A percentile compares a stretch with the other conserved stretches of the same genome.
phyloP scores from a whole-genome alignment of 2,329 filamentous ascomycete species.

The Xylariomycetidae sp. region DNA sequence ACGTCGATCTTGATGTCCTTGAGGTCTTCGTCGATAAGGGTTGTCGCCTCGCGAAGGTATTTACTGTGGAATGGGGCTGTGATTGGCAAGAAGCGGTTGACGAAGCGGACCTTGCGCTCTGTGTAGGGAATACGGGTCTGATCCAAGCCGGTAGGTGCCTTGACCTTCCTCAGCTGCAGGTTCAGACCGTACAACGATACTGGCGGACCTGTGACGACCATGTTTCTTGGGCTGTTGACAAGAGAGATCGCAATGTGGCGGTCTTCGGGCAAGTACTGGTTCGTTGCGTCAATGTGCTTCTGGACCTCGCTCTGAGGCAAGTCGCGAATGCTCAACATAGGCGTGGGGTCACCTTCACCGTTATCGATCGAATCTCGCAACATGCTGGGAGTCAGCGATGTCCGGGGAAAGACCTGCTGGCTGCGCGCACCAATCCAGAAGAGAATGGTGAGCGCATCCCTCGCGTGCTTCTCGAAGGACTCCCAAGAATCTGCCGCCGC shows the following conservation, averaged over 20 bases:
- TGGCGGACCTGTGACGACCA: constrained; percentile 93
- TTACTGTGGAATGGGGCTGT: constrained; percentile 98
- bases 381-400: constrained; percentile 83
- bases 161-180: constrained; percentile 89
- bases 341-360: constrained; percentile 91
- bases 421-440: constrained; percentile 98
- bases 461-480: constrained; percentile 74
- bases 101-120: constrained; percentile 92
- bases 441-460: constrained; percentile 79
- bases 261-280: constrained; percentile 88
- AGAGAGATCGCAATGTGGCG: constrained; percentile 93
- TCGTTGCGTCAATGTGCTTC: constrained; percentile 93
- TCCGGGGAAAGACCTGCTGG: constrained; percentile 94
- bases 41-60: constrained; percentile 77
- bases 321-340: constrained; percentile 96
- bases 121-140: constrained; percentile 93
- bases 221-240: constrained; percentile 93
- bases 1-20: constrained; percentile 73
- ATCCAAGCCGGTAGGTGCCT: constrained; percentile 93
- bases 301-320: constrained; percentile 83
- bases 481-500: constrained; percentile 91
- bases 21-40: constrained; percentile 80
- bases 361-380: constrained; percentile 90
- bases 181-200: constrained; percentile 96
- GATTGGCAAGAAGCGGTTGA: constrained; percentile 94